Percentiles rank a stretch among this genome's conserved stretches.
phyloP scores from a whole-genome alignment of 768 basidiomycete species.

The Floccularia luteovirens region DNA sequence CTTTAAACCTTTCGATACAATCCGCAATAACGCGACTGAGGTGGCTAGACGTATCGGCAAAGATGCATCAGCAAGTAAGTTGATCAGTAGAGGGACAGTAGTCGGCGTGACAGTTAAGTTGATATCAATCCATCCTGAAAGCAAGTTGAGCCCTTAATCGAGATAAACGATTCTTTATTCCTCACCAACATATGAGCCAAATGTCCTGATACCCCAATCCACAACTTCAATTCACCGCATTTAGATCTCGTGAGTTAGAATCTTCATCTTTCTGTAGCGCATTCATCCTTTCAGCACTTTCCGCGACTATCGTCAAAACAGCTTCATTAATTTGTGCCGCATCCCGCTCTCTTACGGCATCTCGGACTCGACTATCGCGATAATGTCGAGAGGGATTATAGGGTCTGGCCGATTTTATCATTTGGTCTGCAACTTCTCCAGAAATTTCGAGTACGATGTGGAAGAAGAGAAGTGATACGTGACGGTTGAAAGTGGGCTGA shows the following conservation, averaged over 20 bases:
- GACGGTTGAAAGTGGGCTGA: constrained; percentile 64
- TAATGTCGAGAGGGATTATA: constrained; percentile 64
- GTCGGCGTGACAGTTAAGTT: constrained; percentile 89
- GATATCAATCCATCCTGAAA: constrained; percentile 95
- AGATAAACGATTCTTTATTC: constrained; percentile 10
- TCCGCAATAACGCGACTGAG: constrained; percentile 69
- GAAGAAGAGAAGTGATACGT: constrained; percentile 84
- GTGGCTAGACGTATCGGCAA: constrained; percentile 80
- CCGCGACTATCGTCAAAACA: constrained; percentile 75
- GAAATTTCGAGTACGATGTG: constrained; percentile 92
- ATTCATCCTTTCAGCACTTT: constrained; percentile 54
- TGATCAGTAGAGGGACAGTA: constrained; percentile 81
- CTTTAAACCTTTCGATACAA: constrained; percentile 91
- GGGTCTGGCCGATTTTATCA: constrained; percentile 80
- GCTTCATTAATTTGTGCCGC: constrained; percentile 82
- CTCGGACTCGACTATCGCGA: constrained; percentile 80
- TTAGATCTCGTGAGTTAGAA: constrained; percentile 42
- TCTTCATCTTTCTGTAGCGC: constrained; percentile 39
- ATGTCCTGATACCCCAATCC: constrained; percentile 88
- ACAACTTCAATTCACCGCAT: constrained; percentile 69
- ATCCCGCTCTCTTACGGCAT: constrained; percentile 86
- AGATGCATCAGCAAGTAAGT: constrained; percentile 69
- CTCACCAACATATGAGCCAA: constrained; percentile 92
- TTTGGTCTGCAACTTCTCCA: constrained; percentile 93
- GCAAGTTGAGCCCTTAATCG: background rate